Evolutionary conservation across 495 filamentous ascomycete species (phyloP), one percentile per base, ranked within the genome.

Genomic region (Platismatia glauca): DNA sequence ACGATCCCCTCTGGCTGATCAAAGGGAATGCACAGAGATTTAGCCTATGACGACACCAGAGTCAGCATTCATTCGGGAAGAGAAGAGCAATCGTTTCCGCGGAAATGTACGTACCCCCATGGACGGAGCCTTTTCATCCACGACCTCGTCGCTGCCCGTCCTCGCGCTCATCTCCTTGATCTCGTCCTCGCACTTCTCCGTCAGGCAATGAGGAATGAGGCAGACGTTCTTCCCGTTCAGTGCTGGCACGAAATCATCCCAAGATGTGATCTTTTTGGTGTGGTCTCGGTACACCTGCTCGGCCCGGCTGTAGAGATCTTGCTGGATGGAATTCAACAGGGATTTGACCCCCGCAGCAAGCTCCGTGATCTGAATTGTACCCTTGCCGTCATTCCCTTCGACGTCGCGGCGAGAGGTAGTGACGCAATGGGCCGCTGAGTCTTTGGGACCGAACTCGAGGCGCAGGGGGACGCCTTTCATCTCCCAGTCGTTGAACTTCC

Each of bases 401-500:
- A 84, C 85, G 71, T 97, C 94, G 66, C 94, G 88, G 63, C 94
- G 89, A 13, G 91, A 87, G 63, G 84, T 87, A 58, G 88, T 89
- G 61, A 97, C 85, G 33, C 91, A 88, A 56, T 88, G 82, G 67
- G 90, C 89, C 48, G 86, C 88, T 4, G 86, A 84, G 72, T 97
- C 94, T 74, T 94, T 94, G 56, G 94, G 94, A 43, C 95, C 95
- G 71, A 95, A 94, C 73, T 97, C 94, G 56, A 98, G 79, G 43
- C 95, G 90, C 37, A 98, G 78, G 20, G 95, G 94, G 18, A 97
- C 86, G 72, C 94, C 94, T 74, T 90, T 91, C 63, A 96, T 79
- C 75, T 98, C 95, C 88, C 89, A 95, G 76, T 97, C 89, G 78
- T 94, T 94, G 81, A 97, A 97, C 75, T 98, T 97, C 83, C 86